phyloP scores from a whole-genome alignment of 176 grass and related monocot species.

The Aegilops sharonensis region DNA sequence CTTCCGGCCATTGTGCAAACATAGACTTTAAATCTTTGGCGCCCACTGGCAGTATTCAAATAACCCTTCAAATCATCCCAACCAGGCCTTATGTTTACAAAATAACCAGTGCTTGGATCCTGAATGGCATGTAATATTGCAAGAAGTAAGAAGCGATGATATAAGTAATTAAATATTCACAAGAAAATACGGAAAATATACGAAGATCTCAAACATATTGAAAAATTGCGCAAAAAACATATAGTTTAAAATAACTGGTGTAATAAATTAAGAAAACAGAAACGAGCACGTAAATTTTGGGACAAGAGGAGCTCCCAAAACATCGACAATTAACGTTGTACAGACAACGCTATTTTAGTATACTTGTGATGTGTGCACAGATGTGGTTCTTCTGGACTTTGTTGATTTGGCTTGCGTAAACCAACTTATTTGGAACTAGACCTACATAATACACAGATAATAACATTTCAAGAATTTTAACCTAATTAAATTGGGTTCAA shows the following conservation, averaged over 20 bases:
- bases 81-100: constrained; percentile 60
- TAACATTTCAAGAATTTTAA: background rate
- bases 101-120: constrained; percentile 50
- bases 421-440: background rate
- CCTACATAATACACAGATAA: background rate
- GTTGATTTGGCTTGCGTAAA: background rate
- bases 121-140: constrained; percentile 10
- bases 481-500: background rate
- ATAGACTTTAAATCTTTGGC: constrained; percentile 64
- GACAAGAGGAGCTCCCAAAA: background rate
- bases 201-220: background rate
- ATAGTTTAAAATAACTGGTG: background rate
- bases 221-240: too few species aligned
- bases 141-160: background rate
- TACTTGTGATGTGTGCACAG: background rate
- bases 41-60: constrained; percentile 45
- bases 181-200: background rate
- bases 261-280: background rate
- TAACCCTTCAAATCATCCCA: constrained; percentile 65
- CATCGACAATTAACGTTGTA: background rate
- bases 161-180: background rate
- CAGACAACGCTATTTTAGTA: background rate
- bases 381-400: background rate
- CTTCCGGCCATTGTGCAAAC: constrained; percentile 73
- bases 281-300: background rate